phyloP scores from a whole-genome alignment of 768 basidiomycete genomes.

The Udeniomyces megalosporus region DNA sequence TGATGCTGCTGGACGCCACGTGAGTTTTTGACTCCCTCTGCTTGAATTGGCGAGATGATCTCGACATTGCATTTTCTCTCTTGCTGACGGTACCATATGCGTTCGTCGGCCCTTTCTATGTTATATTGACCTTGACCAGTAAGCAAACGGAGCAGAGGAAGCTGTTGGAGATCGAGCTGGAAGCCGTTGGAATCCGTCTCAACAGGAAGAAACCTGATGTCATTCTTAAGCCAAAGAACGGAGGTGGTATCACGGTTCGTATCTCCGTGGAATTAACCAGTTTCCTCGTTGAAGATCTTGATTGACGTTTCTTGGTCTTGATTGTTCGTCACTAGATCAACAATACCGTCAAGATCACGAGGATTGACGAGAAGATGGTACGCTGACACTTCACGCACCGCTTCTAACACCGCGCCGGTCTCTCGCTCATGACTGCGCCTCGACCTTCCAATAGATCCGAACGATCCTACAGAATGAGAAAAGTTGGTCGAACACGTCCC shows the following conservation, averaged over 20 bases:
- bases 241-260: conserved; percentile 70
- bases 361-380: conserved; percentile 75
- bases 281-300: background rate
- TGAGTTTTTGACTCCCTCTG: background rate
- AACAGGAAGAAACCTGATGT: conserved; percentile 85
- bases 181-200: conserved; percentile 87
- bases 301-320: background rate
- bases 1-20: conserved; percentile 15
- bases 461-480: conserved; percentile 87
- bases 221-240: conserved; percentile 82
- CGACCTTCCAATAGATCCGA: too few species aligned
- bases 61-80: too few species aligned
- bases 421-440: too few species aligned
- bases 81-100: background rate
- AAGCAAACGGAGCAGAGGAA: conserved; percentile 70
- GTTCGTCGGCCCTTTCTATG: conserved; percentile 37
- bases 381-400: too few species aligned
- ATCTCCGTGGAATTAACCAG: background rate
- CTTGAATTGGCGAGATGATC: too few species aligned
- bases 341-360: conserved; percentile 80
- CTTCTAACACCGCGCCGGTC: too few species aligned
- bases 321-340: conserved; percentile 41
- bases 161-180: conserved; percentile 79
- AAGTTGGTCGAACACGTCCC: conserved; percentile 30
- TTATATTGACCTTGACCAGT: conserved; percentile 60